Conservation (phyloP, 2,329 filamentous ascomycete genomes). For the Sporothrix humicola region DNA sequence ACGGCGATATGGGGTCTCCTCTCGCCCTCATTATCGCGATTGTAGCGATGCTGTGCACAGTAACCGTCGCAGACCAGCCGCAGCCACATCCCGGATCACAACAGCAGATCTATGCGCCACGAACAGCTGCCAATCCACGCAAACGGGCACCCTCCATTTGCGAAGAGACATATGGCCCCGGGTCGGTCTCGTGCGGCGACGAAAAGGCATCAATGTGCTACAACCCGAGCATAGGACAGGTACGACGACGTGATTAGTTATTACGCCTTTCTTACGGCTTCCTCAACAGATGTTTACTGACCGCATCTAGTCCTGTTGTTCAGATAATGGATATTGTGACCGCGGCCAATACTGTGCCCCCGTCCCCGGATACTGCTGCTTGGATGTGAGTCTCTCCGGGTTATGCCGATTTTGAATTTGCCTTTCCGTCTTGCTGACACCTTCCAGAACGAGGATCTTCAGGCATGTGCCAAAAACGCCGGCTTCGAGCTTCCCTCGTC, state of each 20-base stretch:
- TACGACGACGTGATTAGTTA: constrained; percentile 36
- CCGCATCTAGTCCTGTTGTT: constrained; percentile 45
- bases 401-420: background rate
- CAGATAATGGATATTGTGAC: constrained; percentile 47
- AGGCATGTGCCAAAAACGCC: constrained; percentile 45
- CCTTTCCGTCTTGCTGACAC: background rate
- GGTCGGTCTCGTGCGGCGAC: constrained; percentile 38
- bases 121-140: background rate
- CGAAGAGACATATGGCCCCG: constrained; percentile 40
- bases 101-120: background rate
- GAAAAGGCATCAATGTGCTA: constrained; percentile 45
- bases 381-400: constrained; percentile 44
- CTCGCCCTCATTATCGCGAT: constrained; percentile 4
- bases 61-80: background rate
- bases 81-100: background rate
- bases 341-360: constrained; percentile 48
- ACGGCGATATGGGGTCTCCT: background rate
- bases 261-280: too few relatives aligned
- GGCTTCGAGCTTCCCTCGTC: constrained; percentile 43
- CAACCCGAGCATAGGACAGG: constrained; percentile 46
- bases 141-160: constrained; percentile 21
- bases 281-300: background rate
- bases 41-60: background rate
- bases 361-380: constrained; percentile 48
- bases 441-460: constrained; percentile 44